Base-by-base conservation (phyloP, 2,329 filamentous ascomycete genomes). In the Periconia macrospinosa region DNA sequence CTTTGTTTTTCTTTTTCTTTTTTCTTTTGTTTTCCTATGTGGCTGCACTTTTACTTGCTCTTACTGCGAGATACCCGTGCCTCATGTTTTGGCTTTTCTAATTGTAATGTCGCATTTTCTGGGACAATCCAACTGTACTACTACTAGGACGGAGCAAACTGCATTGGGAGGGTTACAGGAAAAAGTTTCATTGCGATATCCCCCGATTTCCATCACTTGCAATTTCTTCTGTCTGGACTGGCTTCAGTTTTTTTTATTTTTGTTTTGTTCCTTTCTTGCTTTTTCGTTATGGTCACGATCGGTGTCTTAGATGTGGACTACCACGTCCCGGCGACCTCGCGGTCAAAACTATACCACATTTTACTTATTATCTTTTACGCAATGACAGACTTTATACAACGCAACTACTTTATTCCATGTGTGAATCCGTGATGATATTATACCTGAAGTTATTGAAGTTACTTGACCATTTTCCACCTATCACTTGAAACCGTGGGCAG, bases 41-140 rank as follows among this genome's bases (percentile, higher is more conserved):
- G 11, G 33, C 63, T 66, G 58, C 58, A 57, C 55, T 57, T 37
- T 62, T 49, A 53, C 59, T 67, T 70, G 66, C 67, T 66, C 53
- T 68, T 72, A 63, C 58, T 61, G 69, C 69, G 69, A 72, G 67
- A 74, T 74, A 74, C 70, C 71, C 70, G 66, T 71, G 70, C 69
- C 65, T 68, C 62, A 58, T 57, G 59, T 71, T 66, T 58, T 64
- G 66, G 65, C 23, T 27, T 61, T 63, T 61, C 66, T 72, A 72
- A 72, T 72, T 67, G 59, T 71, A 68, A 67, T 67, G 60, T 57
- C 66, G 66, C 60, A 68, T 61, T 59, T 67, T 67, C 58, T 60
- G 63, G 23, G 61, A 69, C 59, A 58, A 66, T 58, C 60, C 60
- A 57, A 60, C 58, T 73, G 67, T 72, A 72, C 65, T 66, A 72